phyloP scores from a whole-genome alignment of 2,329 filamentous ascomycete species.

The Beauveria brongniartii region DNA sequence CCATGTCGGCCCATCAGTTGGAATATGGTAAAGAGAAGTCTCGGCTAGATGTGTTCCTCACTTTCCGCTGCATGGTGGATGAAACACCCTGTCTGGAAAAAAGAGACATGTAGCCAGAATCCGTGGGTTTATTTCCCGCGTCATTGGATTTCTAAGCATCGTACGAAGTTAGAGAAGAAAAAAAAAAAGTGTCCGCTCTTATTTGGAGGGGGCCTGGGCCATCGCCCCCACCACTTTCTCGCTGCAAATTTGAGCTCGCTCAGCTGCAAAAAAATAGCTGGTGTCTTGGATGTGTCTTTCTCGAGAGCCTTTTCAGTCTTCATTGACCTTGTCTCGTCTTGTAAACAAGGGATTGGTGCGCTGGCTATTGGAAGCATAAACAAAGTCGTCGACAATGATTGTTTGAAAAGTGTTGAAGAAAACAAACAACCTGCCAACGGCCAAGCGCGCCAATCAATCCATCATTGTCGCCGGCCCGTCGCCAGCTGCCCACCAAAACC shows the following conservation, averaged over 20 bases:
- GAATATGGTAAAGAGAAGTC: not conserved
- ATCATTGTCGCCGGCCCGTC: not conserved
- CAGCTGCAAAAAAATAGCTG: not conserved
- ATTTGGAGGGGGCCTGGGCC: not conserved
- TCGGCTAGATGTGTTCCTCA: not conserved
- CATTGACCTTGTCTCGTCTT: not conserved
- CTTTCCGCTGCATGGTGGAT: not conserved
- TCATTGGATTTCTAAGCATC: constrained; percentile 13
- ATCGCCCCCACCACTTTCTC: not conserved
- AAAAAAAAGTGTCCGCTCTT: not conserved
- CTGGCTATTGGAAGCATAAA: not conserved
- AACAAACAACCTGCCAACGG: not conserved
- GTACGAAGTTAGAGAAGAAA: not conserved
- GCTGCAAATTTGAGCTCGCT: not conserved
- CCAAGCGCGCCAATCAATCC: not conserved
- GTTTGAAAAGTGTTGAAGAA: not conserved
- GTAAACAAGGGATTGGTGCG: not conserved
- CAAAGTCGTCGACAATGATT: not conserved
- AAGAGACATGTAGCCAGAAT: not conserved
- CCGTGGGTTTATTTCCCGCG: not conserved
- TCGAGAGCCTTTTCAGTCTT: not conserved
- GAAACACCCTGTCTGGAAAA: not conserved
- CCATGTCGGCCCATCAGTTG: not conserved
- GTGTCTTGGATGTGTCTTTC: not conserved
- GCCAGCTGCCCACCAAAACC: constrained; percentile 1